Evolutionary conservation across 2,329 filamentous ascomycete species (phyloP), one percentile per base, ranked within the genome.

Genomic region (Fusarium nygamai): DNA sequence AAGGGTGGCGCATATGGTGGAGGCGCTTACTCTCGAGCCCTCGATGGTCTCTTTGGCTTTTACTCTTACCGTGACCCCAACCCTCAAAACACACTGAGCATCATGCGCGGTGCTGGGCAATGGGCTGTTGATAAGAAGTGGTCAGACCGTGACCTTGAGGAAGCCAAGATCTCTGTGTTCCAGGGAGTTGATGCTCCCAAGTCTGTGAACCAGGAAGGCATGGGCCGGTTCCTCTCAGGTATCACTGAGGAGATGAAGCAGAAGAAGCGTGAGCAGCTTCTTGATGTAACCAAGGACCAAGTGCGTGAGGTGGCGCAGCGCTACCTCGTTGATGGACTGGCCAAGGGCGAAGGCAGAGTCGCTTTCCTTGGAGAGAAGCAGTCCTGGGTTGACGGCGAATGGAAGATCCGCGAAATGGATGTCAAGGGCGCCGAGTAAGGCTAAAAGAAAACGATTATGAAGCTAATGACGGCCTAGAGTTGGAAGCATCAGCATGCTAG

Each of bases 61-160:
- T 98, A 97, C 85, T 96, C 94, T 50, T 99, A 99, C 87, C 93
- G 96, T 59, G 96, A 99, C 81, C 96, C 96, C 6, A 98, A 98
- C 81, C 96, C 96, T 1, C 87, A 92, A 71, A 98, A 98, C 83
- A 96, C 94, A 0, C 85, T 98, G 74, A 90, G 89, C 64, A 93
- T 98, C 69, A 97, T 98, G 91, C 87, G 89, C 38, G 92, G 92
- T 64, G 93, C 94, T 3, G 96, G 96, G 3, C 86, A 88, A 31
- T 98, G 95, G 91, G 96, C 95, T 1, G 88, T 91, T 17, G 92
- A 97, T 75, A 93, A 92, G 78, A 83, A 91, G 64, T 98, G 95
- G 95, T 91, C 91, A 3, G 91, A 93, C 31, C 91, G 92, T 43
- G 95, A 99, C 80, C 87, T 99, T 5, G 96, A 98, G 80, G 96